Evolutionary conservation across 2,329 filamentous ascomycete species (phyloP).

Genomic region (Pseudogymnoascus sp.): DNA sequence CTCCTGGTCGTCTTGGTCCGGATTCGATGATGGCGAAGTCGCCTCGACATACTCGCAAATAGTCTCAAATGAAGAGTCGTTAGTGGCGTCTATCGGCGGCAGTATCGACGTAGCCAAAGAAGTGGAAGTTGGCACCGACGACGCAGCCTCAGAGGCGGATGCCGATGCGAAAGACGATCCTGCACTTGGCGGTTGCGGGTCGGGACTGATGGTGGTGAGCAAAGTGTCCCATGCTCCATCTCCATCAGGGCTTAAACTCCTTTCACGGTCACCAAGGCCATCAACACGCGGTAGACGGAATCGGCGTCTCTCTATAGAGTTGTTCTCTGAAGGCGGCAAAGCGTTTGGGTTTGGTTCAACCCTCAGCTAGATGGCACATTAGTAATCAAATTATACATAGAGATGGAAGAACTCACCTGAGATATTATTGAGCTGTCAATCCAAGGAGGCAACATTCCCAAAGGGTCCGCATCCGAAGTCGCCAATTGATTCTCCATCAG

Average conservation of each 20-base stretch:
- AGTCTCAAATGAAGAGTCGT: not conserved
- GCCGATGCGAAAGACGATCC: conserved; percentile 63
- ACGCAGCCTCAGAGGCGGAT: conserved; percentile 22
- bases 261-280: conserved; percentile 75
- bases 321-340: not conserved
- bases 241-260: conserved; percentile 66
- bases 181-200: conserved; percentile 70
- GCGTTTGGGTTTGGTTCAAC: not conserved
- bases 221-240: conserved; percentile 71
- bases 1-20: conserved; percentile 32
- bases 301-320: not conserved
- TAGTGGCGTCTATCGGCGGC: not conserved
- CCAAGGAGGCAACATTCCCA: not conserved
- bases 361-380: not conserved
- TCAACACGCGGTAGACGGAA: conserved; percentile 39
- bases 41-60: conserved; percentile 14
- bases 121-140: conserved; percentile 14
- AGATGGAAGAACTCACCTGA: not conserved
- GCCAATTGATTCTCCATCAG: not conserved
- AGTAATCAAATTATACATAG: not conserved
- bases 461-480: not conserved
- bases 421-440: not conserved
- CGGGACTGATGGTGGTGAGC: conserved; percentile 69
- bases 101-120: not conserved
- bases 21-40: conserved; percentile 23